Conservation (phyloP, 345 rosid genomes). For the Cochlearia excelsa region DNA sequence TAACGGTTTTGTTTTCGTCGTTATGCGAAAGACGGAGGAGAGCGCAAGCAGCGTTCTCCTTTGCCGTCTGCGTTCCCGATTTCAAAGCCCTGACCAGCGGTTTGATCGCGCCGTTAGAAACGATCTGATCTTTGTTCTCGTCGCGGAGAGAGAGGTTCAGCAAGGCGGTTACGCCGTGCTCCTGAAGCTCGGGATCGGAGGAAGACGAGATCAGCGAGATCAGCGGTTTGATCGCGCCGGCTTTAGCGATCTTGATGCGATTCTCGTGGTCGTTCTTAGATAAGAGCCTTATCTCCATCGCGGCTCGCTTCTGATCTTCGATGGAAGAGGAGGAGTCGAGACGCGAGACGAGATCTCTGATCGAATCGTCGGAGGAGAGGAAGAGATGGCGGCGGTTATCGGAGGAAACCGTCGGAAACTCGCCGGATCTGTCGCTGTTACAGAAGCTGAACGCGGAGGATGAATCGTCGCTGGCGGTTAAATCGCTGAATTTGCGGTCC, state of each 20-base stretch:
- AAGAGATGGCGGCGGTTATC: slow-evolving; percentile 53
- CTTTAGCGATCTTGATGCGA: slow-evolving; percentile 73
- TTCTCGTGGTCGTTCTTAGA: slow-evolving; percentile 87
- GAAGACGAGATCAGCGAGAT: slow-evolving; percentile 53
- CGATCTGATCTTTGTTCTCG: slow-evolving; percentile 77
- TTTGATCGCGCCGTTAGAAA: slow-evolving; percentile 79
- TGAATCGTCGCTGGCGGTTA: slow-evolving; percentile 32
- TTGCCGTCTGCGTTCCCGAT: slow-evolving; percentile 68
- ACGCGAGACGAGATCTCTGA: slow-evolving; percentile 61
- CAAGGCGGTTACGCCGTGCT: slow-evolving; percentile 89
- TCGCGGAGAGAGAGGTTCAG: slow-evolving; percentile 89
- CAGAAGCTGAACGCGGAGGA: slow-evolving; percentile 83
- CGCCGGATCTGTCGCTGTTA: slow-evolving; percentile 87
- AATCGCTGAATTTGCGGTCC: slow-evolving; percentile 39
- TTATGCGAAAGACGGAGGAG: slow-evolving; percentile 78
- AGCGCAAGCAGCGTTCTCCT: slow-evolving; percentile 94
- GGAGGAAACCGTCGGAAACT: slow-evolving; percentile 61
- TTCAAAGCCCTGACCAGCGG: slow-evolving; percentile 72
- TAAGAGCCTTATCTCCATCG: slow-evolving; percentile 85
- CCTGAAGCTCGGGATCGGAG: slow-evolving; percentile 76
- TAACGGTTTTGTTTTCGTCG: slow-evolving; percentile 69
- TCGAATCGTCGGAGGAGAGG: slow-evolving; percentile 66
- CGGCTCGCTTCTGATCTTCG: slow-evolving; percentile 87
- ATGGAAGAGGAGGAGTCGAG: slow-evolving; percentile 66
- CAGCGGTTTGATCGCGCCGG: slow-evolving; percentile 84